phyloP scores from a whole-genome alignment of 768 basidiomycete species.

The Russula virescens region DNA sequence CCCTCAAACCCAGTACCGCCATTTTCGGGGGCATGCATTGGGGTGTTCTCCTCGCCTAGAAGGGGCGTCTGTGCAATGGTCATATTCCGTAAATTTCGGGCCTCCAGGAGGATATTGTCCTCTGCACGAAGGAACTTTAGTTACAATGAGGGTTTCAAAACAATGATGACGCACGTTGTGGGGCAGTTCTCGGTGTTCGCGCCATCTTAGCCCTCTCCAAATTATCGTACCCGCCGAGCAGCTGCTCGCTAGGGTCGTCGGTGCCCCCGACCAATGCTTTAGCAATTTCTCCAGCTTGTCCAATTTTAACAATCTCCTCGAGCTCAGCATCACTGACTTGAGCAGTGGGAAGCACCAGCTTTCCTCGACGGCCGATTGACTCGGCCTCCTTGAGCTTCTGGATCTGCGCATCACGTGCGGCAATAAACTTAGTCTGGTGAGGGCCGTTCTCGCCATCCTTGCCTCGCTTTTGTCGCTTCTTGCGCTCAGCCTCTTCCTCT shows the following conservation, averaged over 20 bases:
- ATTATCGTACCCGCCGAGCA: slow-evolving; percentile 90
- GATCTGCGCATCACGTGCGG: slow-evolving; percentile 96
- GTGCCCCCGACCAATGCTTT: slow-evolving; percentile 79
- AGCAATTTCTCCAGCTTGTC: slow-evolving; percentile 84
- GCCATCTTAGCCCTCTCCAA: slow-evolving; percentile 86
- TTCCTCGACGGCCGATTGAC: slow-evolving; percentile 82
- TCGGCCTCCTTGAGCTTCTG: slow-evolving; percentile 97
- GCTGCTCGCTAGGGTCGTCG: slow-evolving; percentile 75
- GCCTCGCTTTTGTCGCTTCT: slow-evolving; percentile 78
- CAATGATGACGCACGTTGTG: slow-evolving; percentile 54
- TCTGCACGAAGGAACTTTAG: slow-evolving; percentile 43
- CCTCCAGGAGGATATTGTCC: slow-evolving; percentile 92
- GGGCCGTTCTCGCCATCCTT: slow-evolving; percentile 57
- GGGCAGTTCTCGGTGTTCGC: slow-evolving; percentile 89
- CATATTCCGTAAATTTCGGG: slow-evolving; percentile 93
- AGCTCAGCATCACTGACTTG: slow-evolving; percentile 94
- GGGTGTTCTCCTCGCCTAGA: slow-evolving; percentile 96
- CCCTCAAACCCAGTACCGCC: slow-evolving; percentile 91
- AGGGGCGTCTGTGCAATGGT: slow-evolving; percentile 87
- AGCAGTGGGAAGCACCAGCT: slow-evolving; percentile 76
- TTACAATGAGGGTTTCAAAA: slow-evolving; percentile 12
- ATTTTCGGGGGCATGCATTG: slow-evolving; percentile 65
- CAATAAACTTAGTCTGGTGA: slow-evolving; percentile 89
- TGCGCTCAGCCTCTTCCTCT: slow-evolving; percentile 88
- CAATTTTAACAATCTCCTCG: slow-evolving; percentile 98